A percentile compares a stretch with the other conserved stretches of the same genome.
These are phyloP conservation scores for Dryadomyces quercivorus DNA, from an alignment of 2,329 filamentous ascomycete species.

Conservation along the genomic window DNA sequence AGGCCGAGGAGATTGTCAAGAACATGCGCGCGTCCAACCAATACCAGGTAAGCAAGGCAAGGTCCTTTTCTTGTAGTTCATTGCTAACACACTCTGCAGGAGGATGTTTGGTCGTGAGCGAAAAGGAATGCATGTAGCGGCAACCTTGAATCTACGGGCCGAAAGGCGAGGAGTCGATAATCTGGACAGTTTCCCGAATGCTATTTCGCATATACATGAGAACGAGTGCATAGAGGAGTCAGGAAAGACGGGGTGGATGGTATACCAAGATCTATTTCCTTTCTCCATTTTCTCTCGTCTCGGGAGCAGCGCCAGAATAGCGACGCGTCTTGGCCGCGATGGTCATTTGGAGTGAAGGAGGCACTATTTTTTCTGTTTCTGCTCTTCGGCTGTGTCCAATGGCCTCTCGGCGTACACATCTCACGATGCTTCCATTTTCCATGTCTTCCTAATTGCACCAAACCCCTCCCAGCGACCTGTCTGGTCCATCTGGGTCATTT, in stretches of 20 bases:
- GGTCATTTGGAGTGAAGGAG: too few species aligned
- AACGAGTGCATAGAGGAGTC: slow-evolving; percentile 3
- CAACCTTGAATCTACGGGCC: background rate
- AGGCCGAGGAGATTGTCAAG: slow-evolving; percentile 95
- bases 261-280: background rate
- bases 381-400: too few species aligned
- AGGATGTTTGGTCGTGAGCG: slow-evolving; percentile 58
- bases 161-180: background rate
- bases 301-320: background rate
- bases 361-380: too few species aligned
- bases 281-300: background rate
- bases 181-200: background rate
- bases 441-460: too few species aligned
- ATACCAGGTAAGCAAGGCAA: slow-evolving; percentile 61
- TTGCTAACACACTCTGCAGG: slow-evolving; percentile 31
- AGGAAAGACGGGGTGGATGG: background rate
- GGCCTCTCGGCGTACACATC: too few species aligned
- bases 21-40: slow-evolving; percentile 88
- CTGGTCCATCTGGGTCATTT: too few species aligned
- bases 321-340: background rate
- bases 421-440: too few species aligned
- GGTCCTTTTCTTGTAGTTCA: too few species aligned
- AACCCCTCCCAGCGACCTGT: too few species aligned
- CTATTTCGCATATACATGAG: slow-evolving; percentile 1
- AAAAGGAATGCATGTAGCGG: background rate